These are phyloP conservation scores for Cyclotella kingstonii DNA, from an alignment of 108 stramenopile species.

Conservation along the genomic window DNA sequence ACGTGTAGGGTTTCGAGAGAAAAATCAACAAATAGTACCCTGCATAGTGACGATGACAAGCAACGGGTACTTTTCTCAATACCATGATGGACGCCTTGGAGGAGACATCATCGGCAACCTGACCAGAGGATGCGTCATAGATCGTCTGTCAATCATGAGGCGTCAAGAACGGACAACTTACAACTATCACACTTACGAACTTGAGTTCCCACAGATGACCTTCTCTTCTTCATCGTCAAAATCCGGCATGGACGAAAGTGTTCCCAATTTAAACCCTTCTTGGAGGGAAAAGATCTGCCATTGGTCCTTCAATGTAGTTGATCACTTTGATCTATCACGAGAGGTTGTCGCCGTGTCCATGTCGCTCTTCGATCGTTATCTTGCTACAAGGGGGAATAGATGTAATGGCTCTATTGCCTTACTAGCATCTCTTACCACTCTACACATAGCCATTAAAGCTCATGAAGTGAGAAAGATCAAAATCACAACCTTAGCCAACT, in stretches of 20 bases:
- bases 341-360: constrained; percentile 72
- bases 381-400: constrained; percentile 62
- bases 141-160: constrained; percentile 34
- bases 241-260: constrained; percentile 10
- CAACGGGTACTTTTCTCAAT: constrained; percentile 42
- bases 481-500: constrained; percentile 60
- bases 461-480: constrained; percentile 67
- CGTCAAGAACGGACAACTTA: constrained; percentile 29
- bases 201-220: no score
- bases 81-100: constrained; percentile 44
- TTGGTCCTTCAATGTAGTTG: constrained; percentile 81
- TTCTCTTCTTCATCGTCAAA: constrained; percentile 5
- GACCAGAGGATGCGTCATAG: constrained; percentile 41
- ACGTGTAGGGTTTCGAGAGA: no score
- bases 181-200: constrained; percentile 23
- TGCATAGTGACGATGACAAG: no score
- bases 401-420: constrained; percentile 70
- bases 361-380: constrained; percentile 73
- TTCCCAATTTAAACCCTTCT: constrained; percentile 29
- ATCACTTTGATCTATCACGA: constrained; percentile 79
- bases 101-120: constrained; percentile 45
- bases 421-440: constrained; percentile 61
- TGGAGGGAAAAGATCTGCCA: constrained; percentile 85
- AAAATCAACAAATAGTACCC: no score
- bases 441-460: constrained; percentile 75